phyloP scores from a whole-genome alignment of 805 yeast species.

The Lipomyces sp. region DNA sequence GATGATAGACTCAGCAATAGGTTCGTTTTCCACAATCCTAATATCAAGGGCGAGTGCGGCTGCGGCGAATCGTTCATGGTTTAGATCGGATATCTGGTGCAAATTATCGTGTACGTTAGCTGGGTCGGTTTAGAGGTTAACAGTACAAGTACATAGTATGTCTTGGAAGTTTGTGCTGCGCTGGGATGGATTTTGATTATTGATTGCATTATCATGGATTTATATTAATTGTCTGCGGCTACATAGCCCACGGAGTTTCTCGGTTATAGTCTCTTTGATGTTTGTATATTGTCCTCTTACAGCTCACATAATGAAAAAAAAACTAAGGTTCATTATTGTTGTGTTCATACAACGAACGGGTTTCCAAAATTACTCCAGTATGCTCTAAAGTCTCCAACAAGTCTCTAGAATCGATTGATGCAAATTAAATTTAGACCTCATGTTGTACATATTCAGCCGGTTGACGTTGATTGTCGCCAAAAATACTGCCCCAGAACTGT shows the following conservation, averaged over 20 bases:
- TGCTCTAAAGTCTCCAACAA: too few relatives aligned
- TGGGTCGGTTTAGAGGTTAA: background rate
- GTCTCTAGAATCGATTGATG: background rate
- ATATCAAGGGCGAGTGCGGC: conserved; percentile 97
- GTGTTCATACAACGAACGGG: too few relatives aligned
- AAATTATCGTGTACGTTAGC: background rate
- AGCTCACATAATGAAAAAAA: background rate
- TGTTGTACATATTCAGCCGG: background rate
- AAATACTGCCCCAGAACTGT: conserved; percentile 25
- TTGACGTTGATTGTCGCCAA: background rate
- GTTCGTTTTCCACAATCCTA: conserved; percentile 93
- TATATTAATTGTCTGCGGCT: background rate
- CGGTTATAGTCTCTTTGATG: background rate
- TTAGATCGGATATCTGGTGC: conserved; percentile 43
- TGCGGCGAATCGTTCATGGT: conserved; percentile 99
- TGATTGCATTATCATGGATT: background rate
- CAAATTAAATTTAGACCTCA: background rate
- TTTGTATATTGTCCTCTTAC: background rate
- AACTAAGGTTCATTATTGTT: too few relatives aligned
- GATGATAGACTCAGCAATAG: conserved; percentile 89
- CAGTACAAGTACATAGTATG: background rate
- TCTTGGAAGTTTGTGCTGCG: background rate
- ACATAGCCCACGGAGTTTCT: background rate
- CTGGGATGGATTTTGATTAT: background rate
- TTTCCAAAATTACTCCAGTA: too few relatives aligned